Conservation (phyloP, 768 basidiomycete species). For the Phaeolepiota aurea region DNA sequence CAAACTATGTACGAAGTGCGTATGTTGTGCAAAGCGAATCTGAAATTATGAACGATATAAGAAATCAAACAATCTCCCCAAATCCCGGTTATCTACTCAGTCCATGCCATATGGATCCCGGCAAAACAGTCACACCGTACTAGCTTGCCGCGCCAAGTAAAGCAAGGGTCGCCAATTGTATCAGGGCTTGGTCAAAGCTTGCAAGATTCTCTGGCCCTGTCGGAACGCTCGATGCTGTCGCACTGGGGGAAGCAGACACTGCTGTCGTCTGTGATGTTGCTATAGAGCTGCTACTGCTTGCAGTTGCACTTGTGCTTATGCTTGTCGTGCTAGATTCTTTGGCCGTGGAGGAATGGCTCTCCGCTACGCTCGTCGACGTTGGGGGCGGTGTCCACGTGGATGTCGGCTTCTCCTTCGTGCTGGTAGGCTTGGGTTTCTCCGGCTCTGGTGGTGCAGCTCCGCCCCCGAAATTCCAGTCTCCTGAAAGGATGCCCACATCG, state of each 20-base stretch:
- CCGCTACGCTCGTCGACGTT: neutral
- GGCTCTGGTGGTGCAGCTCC: conserved; percentile 10
- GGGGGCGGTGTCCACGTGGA: conserved; percentile 9
- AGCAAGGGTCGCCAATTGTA: neutral
- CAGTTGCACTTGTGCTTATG: no score
- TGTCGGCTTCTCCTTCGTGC: no score
- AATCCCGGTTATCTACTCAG: no score
- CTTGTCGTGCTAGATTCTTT: neutral
- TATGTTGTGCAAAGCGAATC: no score
- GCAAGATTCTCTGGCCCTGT: neutral
- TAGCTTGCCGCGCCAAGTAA: no score
- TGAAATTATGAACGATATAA: no score
- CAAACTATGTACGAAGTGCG: no score
- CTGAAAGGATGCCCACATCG: conserved; percentile 41
- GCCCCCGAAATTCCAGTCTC: conserved; percentile 41
- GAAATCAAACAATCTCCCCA: no score
- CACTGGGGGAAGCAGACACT: neutral
- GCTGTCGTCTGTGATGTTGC: neutral
- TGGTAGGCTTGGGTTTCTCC: conserved; percentile 8
- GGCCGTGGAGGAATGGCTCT: conserved; percentile 5
- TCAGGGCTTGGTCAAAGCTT: neutral
- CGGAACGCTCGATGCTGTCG: neutral
- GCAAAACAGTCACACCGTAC: no score
- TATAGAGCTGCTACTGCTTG: no score
- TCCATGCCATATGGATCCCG: no score